Evolutionary conservation across 2,329 filamentous ascomycete species (phyloP).

Genomic region (Gliomastix tumulicola): DNA sequence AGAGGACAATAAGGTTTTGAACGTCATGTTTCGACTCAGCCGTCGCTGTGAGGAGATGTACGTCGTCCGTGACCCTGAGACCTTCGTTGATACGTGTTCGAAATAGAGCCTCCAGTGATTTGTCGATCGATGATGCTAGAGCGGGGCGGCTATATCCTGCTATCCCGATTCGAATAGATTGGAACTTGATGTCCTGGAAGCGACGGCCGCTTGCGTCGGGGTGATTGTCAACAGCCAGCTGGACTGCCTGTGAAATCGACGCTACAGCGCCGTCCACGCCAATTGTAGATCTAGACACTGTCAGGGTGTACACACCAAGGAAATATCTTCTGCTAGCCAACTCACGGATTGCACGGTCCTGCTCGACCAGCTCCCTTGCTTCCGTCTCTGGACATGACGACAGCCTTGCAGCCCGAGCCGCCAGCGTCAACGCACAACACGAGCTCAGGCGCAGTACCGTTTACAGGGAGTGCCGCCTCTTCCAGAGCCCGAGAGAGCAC

Average conservation of each 20-base stretch:
- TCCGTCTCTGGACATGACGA: conserved; percentile 16
- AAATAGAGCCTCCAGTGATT: conserved; percentile 17
- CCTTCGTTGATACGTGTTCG: conserved; percentile 9
- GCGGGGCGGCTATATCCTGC: conserved; percentile 29
- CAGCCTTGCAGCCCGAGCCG: conserved; percentile 32
- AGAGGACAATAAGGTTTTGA: conserved; percentile 22
- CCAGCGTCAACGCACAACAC: conserved; percentile 33
- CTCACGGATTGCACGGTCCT: conserved; percentile 2
- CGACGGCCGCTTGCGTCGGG: conserved; percentile 2
- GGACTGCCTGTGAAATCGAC: conserved; percentile 15
- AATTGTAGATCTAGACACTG: conserved; percentile 11
- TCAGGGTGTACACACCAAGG: too few species aligned
- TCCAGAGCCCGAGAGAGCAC: conserved; percentile 9
- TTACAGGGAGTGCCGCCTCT: too few species aligned
- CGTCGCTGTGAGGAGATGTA: conserved; percentile 25
- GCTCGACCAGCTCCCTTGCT: conserved; percentile 7
- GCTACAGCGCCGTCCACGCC: conserved; percentile 17
- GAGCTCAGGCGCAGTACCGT: too few species aligned
- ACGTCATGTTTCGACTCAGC: conserved; percentile 8
- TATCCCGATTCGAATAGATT: conserved; percentile 30
- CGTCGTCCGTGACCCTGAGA: conserved; percentile 27
- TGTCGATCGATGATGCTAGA: conserved; percentile 15
- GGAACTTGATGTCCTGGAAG: conserved; percentile 16
- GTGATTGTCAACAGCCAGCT: conserved; percentile 11
- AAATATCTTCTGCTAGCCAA: conserved; percentile 22